Base-by-base conservation (phyloP, 2,329 filamentous ascomycete species). In the Apiospora phragmitis region DNA sequence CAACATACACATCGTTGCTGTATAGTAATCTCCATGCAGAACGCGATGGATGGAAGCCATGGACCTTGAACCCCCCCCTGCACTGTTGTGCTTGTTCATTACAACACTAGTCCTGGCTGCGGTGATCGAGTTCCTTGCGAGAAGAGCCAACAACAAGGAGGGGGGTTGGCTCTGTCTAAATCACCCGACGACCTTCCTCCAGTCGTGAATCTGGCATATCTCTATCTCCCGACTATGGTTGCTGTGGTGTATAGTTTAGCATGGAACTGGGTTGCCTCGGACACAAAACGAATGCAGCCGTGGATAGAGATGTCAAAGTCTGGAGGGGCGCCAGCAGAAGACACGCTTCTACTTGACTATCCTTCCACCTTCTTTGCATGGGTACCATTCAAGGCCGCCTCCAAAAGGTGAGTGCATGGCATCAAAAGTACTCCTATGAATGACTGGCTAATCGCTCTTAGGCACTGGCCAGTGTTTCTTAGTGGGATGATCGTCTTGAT, bases 371-470 rank as follows among this genome's bases (percentile, higher is more conserved):
- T 59, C 16, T 59, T 59, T 4, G 51, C 29, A 1, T 59, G 51
- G 51, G 29, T 59, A 1, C 51, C 51, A 1, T 35, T 59, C 26
- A 59, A 3, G 16, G 51, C 51, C 1, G 51, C 51, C n/a, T 59
- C 51, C 16, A 59, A 0, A 35, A 35, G 51, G 51, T 59, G 0
- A 35, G 51, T 59, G 7, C 16, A 21, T 4, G 6, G 2, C 5
- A 32, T 4, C 6, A 21, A 35, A 1, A 2, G 0, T 59, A 2
- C 2, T 35, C 1, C 16, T 1, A 59, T 21, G 0, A 11, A 35
- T 6, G 47, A 2, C 0, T 6, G 5, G 4, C 51, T 59, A 59
- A 59, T 9, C 21, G 16, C 7, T 9, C n/a, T 21, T 6, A 59
- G 51, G 35, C 51, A 59, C 51, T 59, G 51, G 51, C 51, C 51